Conservation (phyloP, 805 yeast species). For the Candida loeiensis region DNA sequence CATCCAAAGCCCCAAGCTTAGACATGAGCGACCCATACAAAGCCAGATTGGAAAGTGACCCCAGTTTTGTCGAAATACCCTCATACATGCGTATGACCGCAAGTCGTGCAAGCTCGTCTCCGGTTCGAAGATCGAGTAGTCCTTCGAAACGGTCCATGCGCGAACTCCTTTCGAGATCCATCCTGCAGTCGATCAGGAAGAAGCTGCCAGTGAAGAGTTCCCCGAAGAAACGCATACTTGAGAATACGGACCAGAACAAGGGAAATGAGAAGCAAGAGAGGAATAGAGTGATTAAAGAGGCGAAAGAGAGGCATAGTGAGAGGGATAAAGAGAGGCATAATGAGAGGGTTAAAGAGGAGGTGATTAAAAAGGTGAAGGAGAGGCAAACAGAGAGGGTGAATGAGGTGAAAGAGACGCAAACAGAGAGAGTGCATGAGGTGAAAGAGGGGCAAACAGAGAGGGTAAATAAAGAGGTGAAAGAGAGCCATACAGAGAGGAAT, state of each 20-base stretch:
- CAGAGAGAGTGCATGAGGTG: too few species aligned
- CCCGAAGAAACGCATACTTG: too few species aligned
- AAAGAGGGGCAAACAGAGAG: too few species aligned
- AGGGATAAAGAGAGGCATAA: too few species aligned
- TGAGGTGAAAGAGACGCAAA: too few species aligned
- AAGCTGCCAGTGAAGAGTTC: not conserved
- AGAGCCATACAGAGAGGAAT: too few species aligned
- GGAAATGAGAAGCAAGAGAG: not conserved
- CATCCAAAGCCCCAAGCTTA: not conserved
- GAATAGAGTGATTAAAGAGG: too few species aligned
- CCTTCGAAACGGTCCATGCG: slow-evolving; percentile 1
- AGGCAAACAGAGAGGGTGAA: not conserved
- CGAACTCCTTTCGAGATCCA: not conserved
- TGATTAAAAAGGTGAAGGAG: not conserved
- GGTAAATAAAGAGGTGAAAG: too few species aligned
- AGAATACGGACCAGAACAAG: too few species aligned
- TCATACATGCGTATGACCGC: slow-evolving; percentile 10
- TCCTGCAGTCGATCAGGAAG: not conserved
- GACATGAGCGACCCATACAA: too few species aligned
- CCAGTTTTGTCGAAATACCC: slow-evolving; percentile 4
- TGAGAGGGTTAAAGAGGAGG: not conserved
- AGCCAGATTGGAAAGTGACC: too few species aligned
- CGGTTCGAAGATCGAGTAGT: slow-evolving; percentile 1
- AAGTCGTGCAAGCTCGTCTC: slow-evolving; percentile 6
- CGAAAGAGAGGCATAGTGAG: too few species aligned